phyloP scores from a whole-genome alignment of 768 basidiomycete genomes.

The Serendipita sp. region DNA sequence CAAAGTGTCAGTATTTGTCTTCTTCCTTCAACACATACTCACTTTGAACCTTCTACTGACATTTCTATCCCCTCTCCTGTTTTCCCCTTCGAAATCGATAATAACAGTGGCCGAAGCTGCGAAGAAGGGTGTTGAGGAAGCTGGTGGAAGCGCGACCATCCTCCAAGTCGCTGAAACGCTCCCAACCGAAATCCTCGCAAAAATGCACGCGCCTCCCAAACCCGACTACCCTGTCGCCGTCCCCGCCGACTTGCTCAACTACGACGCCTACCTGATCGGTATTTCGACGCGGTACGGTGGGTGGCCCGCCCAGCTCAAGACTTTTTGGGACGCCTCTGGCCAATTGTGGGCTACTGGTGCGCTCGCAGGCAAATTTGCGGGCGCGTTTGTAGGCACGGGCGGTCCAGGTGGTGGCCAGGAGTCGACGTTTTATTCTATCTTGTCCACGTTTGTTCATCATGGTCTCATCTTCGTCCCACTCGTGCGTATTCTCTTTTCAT shows the following conservation, averaged over 20 bases:
- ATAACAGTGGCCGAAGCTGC: conserved; percentile 43
- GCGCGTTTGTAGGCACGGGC: conserved; percentile 58
- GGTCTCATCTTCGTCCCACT: conserved; percentile 30
- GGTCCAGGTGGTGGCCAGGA: conserved; percentile 40
- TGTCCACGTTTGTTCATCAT: conserved; percentile 55
- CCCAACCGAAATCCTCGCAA: conserved; percentile 42
- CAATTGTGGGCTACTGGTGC: conserved; percentile 42
- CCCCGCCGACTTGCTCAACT: conserved; percentile 36
- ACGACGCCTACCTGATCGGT: conserved; percentile 64
- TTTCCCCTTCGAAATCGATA: not conserved
- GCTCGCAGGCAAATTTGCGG: conserved; percentile 59
- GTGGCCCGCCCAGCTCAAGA: conserved; percentile 50
- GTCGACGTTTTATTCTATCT: conserved; percentile 20
- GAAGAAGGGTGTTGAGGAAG: conserved; percentile 27
- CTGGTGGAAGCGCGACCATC: conserved; percentile 31
- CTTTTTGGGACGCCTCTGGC: conserved; percentile 65
- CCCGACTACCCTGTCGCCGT: conserved; percentile 53
- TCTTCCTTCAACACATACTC: too few relatives aligned
- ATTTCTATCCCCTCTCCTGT: not conserved
- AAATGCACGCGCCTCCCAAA: conserved; percentile 60
- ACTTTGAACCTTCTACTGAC: not conserved
- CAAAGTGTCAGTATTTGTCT: conserved; percentile 32
- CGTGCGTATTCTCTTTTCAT: not conserved
- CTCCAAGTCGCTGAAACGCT: conserved; percentile 67
- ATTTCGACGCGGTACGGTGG: conserved; percentile 70